A percentile compares a stretch with the other conserved stretches of the same genome.
Evolutionary conservation across 192 early-diverging fungal species (phyloP).

Genomic region (Phlyctochytrium arcticum): DNA sequence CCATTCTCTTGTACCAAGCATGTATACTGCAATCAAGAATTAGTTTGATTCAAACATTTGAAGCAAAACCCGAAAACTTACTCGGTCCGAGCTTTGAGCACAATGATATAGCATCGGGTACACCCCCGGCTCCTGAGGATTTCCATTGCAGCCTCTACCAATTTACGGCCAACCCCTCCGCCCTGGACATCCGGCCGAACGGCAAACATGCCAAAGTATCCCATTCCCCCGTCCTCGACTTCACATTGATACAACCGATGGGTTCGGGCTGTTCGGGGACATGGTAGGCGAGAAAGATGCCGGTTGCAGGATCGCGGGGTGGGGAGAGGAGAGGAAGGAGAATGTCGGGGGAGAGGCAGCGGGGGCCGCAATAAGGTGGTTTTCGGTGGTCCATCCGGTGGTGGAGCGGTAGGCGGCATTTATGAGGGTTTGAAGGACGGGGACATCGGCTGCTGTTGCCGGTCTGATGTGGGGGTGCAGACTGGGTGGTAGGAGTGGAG

Average conservation of each 20-base stretch:
- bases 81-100: background rate
- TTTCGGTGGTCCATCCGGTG: conserved; percentile 1
- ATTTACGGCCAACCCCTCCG: background rate
- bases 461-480: background rate
- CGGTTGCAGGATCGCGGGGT: background rate
- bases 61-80: background rate
- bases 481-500: background rate
- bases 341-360: background rate
- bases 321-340: background rate
- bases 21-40: background rate
- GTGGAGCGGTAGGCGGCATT: background rate
- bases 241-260: background rate
- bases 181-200: background rate
- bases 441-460: background rate
- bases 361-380: background rate
- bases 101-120: background rate
- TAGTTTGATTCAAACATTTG: background rate
- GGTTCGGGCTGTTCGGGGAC: background rate
- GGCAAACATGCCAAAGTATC: conserved; percentile 9
- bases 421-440: background rate
- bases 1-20: background rate
- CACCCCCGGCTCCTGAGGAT: background rate
- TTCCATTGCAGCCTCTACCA: background rate
- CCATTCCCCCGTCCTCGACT: background rate
- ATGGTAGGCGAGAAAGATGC: background rate